phyloP scores from a whole-genome alignment of 805 yeast genomes.

The Lipomyces lipofer region DNA sequence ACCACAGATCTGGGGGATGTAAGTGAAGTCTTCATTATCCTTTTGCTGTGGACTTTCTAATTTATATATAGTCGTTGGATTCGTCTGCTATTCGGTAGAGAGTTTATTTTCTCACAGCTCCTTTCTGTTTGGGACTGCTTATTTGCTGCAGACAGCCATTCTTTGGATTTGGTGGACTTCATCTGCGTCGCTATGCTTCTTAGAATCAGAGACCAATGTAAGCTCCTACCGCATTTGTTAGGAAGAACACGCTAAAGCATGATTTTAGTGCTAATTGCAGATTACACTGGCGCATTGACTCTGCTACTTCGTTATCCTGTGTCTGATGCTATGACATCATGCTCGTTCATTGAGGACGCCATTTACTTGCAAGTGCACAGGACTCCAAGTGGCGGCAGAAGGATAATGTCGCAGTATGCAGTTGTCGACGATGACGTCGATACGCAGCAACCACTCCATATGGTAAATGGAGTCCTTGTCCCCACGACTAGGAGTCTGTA shows the following conservation, averaged over 20 bases:
- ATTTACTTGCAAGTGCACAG: constrained; percentile 25
- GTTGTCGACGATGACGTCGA: constrained; percentile 7
- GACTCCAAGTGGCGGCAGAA: constrained; percentile 21
- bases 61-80: no score
- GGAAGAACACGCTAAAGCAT: no score
- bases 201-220: constrained; percentile 34
- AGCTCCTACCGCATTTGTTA: no score
- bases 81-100: constrained; percentile 41
- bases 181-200: constrained; percentile 40
- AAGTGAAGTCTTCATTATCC: not conserved
- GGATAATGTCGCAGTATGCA: constrained; percentile 24
- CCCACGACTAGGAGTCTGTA: constrained; percentile 9
- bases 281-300: constrained; percentile 27
- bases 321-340: constrained; percentile 19
- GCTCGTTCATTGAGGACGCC: constrained; percentile 29
- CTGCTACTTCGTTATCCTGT: constrained; percentile 28
- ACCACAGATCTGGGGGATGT: constrained; percentile 44
- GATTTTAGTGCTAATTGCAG: constrained; percentile 16
- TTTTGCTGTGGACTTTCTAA: constrained; percentile 1
- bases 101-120: constrained; percentile 37
- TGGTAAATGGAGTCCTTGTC: constrained; percentile 20
- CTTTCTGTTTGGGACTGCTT: constrained; percentile 41
- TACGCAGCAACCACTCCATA: constrained; percentile 21
- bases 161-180: constrained; percentile 39
- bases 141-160: constrained; percentile 38